Evolutionary conservation across 2,329 filamentous ascomycete genomes (phyloP).

Genomic region (Teratosphaeria destructans): DNA sequence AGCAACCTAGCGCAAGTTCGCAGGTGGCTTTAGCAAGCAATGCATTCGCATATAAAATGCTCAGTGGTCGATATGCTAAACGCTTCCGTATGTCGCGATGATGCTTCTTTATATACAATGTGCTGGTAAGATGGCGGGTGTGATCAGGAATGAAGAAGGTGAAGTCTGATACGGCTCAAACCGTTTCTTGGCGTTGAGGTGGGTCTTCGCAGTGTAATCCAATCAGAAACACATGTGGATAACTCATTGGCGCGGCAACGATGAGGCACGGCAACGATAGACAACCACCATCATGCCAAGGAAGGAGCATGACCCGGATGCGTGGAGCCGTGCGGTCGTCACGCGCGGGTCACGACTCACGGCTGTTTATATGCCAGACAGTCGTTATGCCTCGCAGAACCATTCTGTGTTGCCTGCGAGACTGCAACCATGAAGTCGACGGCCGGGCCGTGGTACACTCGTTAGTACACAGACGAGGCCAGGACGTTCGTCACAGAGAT

Average conservation of each 20-base stretch:
- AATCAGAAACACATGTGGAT: neutral
- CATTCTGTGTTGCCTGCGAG: neutral
- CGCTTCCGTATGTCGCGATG: too few relatives aligned
- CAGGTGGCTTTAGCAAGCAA: too few relatives aligned
- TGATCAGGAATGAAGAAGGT: neutral
- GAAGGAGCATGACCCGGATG: neutral
- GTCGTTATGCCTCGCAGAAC: neutral
- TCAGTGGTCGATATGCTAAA: too few relatives aligned
- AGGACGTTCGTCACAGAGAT: neutral
- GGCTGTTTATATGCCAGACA: neutral
- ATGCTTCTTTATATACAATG: too few relatives aligned
- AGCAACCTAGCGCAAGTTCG: too few relatives aligned
- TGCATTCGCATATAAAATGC: too few relatives aligned
- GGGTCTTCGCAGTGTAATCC: neutral
- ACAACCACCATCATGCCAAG: neutral
- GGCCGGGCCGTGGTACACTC: neutral
- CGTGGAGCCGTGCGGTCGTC: neutral
- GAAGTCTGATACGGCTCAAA: neutral
- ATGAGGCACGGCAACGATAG: neutral
- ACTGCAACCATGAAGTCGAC: neutral
- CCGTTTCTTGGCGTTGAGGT: neutral
- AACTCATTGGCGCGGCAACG: neutral
- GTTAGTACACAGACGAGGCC: neutral
- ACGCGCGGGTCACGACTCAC: neutral
- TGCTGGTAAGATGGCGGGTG: too few relatives aligned